Conservation (phyloP, 1,284 basidiomycete genomes). For the Ustilago vetiveriae region DNA sequence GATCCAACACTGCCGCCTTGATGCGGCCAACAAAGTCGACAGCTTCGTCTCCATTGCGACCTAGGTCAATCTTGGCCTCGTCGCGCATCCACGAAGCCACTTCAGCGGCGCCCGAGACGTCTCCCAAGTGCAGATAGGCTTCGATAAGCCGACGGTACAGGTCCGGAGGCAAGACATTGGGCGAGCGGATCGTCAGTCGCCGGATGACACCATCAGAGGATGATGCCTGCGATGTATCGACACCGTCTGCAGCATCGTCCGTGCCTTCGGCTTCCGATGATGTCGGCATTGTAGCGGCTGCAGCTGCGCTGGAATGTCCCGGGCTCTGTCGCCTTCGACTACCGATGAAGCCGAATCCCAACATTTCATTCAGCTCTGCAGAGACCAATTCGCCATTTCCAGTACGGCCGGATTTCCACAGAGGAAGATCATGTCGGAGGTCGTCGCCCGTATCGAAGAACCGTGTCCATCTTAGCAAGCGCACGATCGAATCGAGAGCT, state of each 20-base stretch:
- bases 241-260: neutral
- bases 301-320: conserved; percentile 3
- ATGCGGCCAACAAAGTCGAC: conserved; percentile 27
- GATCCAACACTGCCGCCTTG: conserved; percentile 22
- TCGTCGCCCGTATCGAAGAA: conserved; percentile 41
- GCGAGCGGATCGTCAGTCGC: neutral
- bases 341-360: conserved; percentile 6
- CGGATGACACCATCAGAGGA: conserved; percentile 6
- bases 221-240: neutral
- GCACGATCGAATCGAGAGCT: conserved; percentile 25
- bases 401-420: conserved; percentile 26
- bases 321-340: neutral
- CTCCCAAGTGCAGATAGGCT: conserved; percentile 27
- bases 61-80: conserved; percentile 34
- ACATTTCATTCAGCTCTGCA: conserved; percentile 25
- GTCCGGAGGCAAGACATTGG: conserved; percentile 25
- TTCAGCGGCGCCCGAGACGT: conserved; percentile 36
- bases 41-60: neutral
- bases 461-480: conserved; percentile 30
- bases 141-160: conserved; percentile 35
- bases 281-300: conserved; percentile 10
- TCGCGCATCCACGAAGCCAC: conserved; percentile 50
- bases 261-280: neutral
- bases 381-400: conserved; percentile 19
- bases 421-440: conserved; percentile 13